Conservation (phyloP, 2,329 filamentous ascomycete species). For the Didymella lethalis region DNA sequence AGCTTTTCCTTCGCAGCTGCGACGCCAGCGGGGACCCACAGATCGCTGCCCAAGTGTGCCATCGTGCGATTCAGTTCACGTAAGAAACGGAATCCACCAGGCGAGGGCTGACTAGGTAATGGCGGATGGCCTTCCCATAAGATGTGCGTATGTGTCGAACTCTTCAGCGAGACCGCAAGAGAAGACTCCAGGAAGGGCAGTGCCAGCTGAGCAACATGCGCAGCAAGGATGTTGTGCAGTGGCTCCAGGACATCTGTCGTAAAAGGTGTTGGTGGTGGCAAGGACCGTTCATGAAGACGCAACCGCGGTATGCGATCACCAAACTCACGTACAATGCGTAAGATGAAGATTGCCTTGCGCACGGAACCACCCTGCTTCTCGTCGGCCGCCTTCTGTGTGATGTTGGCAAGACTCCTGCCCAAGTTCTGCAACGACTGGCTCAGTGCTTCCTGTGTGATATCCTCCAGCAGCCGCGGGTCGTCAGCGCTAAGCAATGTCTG, state of each 20-base stretch:
- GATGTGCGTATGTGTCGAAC: conserved; percentile 66
- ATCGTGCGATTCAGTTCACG: conserved; percentile 71
- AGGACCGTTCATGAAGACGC: conserved; percentile 42
- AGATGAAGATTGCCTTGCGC: conserved; percentile 66
- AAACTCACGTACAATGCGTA: conserved; percentile 78
- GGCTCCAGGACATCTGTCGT: conserved; percentile 65
- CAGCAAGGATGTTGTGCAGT: conserved; percentile 69
- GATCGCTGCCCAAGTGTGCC: conserved; percentile 73
- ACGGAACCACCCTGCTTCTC: conserved; percentile 55
- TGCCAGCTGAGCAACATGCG: conserved; percentile 59
- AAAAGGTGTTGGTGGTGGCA: conserved; percentile 39
- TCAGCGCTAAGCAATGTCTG: conserved; percentile 75
- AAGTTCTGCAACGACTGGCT: conserved; percentile 66
- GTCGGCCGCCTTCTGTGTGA: conserved; percentile 62
- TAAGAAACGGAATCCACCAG: conserved; percentile 75
- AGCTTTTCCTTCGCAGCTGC: conserved; percentile 67
- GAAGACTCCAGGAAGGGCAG: conserved; percentile 54
- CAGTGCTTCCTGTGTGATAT: conserved; percentile 65
- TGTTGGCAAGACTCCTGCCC: conserved; percentile 60
- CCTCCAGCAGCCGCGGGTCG: conserved; percentile 70
- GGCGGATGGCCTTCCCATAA: conserved; percentile 83
- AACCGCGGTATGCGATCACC: conserved; percentile 60
- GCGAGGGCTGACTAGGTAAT: conserved; percentile 80
- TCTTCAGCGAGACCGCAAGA: conserved; percentile 55
- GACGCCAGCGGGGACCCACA: conserved; percentile 80